Percentiles rank a stretch among this genome's conserved stretches.
phyloP scores from a whole-genome alignment of 2,329 filamentous ascomycete species.

The Fusarium sororula region DNA sequence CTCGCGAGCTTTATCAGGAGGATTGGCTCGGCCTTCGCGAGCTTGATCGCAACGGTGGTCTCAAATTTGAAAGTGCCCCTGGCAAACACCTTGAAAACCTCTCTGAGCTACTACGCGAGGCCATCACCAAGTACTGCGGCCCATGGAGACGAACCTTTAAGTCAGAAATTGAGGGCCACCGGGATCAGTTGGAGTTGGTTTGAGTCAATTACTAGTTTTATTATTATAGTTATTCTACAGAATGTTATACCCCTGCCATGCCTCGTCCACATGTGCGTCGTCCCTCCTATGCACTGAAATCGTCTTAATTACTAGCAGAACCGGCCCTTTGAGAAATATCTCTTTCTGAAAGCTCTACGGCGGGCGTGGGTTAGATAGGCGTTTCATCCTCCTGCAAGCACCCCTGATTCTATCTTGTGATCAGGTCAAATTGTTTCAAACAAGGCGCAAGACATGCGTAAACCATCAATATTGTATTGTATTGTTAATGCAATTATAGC shows the following conservation, averaged over 20 bases:
- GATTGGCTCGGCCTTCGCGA: constrained; percentile 90
- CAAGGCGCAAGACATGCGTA: constrained; percentile 18
- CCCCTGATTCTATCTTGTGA: neutral
- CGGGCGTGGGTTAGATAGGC: neutral
- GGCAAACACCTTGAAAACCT: constrained; percentile 87
- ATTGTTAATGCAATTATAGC: constrained; percentile 33
- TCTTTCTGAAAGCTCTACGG: neutral
- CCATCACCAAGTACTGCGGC: constrained; percentile 75
- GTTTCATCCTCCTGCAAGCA: neutral
- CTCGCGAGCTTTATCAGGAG: constrained; percentile 80
- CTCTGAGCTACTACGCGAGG: constrained; percentile 70
- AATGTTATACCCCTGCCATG: neutral
- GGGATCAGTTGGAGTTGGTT: neutral
- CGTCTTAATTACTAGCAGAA: neutral
- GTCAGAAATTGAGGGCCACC: constrained; percentile 31
- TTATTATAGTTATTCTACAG: neutral
- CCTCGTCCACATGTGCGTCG: neutral
- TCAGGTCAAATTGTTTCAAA: neutral
- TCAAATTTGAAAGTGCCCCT: constrained; percentile 77
- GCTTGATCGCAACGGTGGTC: constrained; percentile 80
- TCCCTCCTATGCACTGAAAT: neutral
- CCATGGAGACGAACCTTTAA: constrained; percentile 54
- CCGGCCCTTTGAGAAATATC: neutral
- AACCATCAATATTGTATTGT: constrained; percentile 32
- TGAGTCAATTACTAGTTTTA: neutral